Base-by-base conservation (phyloP, 1,284 basidiomycete genomes). In the Trametes sp. region DNA sequence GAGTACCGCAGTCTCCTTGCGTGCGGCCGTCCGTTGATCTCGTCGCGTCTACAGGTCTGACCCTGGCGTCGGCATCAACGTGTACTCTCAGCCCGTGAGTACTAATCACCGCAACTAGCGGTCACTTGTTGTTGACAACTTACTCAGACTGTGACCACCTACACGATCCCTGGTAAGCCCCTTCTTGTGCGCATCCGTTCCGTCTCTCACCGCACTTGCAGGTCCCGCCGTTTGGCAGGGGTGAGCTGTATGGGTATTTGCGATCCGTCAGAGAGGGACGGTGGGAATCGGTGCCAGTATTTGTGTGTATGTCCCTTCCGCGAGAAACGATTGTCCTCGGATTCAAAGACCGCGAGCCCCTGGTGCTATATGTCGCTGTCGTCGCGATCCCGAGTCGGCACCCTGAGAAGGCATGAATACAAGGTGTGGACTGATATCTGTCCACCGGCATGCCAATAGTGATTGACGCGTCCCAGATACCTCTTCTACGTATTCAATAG, bases 1-100 rank as follows among this genome's bases (percentile, higher is more conserved):
- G 23, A 35, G 59, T 21, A 26, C 9, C 5, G 8, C n/a, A 0
- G 21, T n/a, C 36, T n/a, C 60, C 60, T 68, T 21, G 13, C n/a
- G n/a, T n/a, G n/a, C n/a, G n/a, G n/a, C n/a, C n/a, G n/a, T n/a
- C n/a, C n/a, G n/a, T n/a, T n/a, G n/a, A n/a, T n/a, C n/a, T n/a
- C n/a, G n/a, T n/a, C n/a, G 26, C 61, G 57, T 31, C 26, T 10
- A 57, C 36, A 71, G 72, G 38, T 74, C 73, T 42, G 76, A 77
- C 66, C 77, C 77, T 24, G 74, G 77, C 60, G 72, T 79, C 48
- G 69, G 66, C 56, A 74, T 79, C 54, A 72, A 79, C 63, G 73
- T 80, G 33, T 78, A 79, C 71, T 61, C 68, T 28, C 42, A 74
- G 58, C 52, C 70, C 14, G 70, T 68, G 26, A 19, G 62, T 62